Evolutionary conservation across 495 filamentous ascomycete genomes (phyloP).

Genomic region (Poronia punctata): DNA sequence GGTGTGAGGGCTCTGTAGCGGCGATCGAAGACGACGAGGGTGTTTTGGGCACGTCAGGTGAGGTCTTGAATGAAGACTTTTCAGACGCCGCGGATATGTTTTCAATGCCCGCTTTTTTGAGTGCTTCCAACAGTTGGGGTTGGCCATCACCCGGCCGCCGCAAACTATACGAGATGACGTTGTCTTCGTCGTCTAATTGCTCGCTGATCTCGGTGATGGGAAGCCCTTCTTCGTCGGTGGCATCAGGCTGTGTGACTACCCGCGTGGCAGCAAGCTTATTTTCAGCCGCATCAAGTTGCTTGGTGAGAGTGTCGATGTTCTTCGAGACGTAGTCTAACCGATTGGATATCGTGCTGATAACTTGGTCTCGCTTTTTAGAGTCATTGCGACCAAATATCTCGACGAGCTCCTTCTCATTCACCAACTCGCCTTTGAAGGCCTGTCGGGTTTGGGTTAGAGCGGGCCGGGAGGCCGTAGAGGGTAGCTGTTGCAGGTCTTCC

Average conservation of each 20-base stretch:
- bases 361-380: slow-evolving; percentile 45
- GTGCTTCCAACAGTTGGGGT: slow-evolving; percentile 54
- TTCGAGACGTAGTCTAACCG: slow-evolving; percentile 82
- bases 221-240: slow-evolving; percentile 54
- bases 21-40: background rate
- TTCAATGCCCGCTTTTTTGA: slow-evolving; percentile 64
- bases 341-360: slow-evolving; percentile 63
- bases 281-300: slow-evolving; percentile 60
- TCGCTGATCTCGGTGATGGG: slow-evolving; percentile 84
- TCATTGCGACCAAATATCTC: slow-evolving; percentile 55
- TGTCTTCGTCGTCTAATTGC: slow-evolving; percentile 86
- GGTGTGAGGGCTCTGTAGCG: background rate
- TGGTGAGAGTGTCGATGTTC: slow-evolving; percentile 65
- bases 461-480: slow-evolving; percentile 49
- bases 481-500: slow-evolving; percentile 59
- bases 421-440: slow-evolving; percentile 35
- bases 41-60: background rate
- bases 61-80: slow-evolving; percentile 6
- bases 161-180: slow-evolving; percentile 61
- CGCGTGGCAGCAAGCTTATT: slow-evolving; percentile 52
- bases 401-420: slow-evolving; percentile 51
- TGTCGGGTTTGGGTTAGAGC: slow-evolving; percentile 32
- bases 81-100: slow-evolving; percentile 32
- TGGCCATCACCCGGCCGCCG: slow-evolving; percentile 55
- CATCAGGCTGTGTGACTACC: slow-evolving; percentile 39